Base-by-base conservation (phyloP, 805 yeast species). In the Candida parachauliodes region DNA sequence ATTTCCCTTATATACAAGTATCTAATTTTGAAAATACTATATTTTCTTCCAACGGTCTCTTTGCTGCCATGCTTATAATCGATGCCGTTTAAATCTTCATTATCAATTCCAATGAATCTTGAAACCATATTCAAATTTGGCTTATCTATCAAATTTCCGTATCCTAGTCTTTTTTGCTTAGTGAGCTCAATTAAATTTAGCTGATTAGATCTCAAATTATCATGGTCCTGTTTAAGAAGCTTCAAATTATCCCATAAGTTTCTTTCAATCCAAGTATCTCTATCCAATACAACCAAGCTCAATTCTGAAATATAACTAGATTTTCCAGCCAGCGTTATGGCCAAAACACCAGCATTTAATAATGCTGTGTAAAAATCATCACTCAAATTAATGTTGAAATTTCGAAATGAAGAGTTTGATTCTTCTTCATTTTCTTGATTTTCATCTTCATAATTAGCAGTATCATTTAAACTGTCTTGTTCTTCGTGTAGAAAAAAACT, bases 361-460 rank as follows among this genome's bases (percentile, higher is more conserved):
- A 79, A 57, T 0, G 80, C 76, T 1, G 83, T 71, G 51, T 79
- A 77, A 52, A 83, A 84, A 57, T 83, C 89, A 49, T 82, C 88
- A 22, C 67, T 52, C 40, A 73, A 46, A 50, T 58, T 39, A 51
- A 75, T 37, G 57, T 70, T 60, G 45, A 65, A 55, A 51, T 66
- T 45, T 43, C 37, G 31, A 17, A 49, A 25, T 24, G 48, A 39
- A 27, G 47, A 43, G 24, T 39, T 41, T 16, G 40, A 9, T 23
- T 53, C 60, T 28, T 48, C 45, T 23, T 49, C 57, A 14, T 49
- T 41, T 16, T 12, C 8, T 4, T 24, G 4, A 6, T 7, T 3
- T 14, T 10, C 38, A 24, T 21, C 38, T 18, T 30, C 39, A 38
- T 44, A 48, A 5, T 7, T 14, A 16, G n/a, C 24, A 10, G 7